Percentiles rank a stretch among this genome's conserved stretches.
Conservation (phyloP, 139 green algal species). For the Helicosporidium sp. region DNA sequence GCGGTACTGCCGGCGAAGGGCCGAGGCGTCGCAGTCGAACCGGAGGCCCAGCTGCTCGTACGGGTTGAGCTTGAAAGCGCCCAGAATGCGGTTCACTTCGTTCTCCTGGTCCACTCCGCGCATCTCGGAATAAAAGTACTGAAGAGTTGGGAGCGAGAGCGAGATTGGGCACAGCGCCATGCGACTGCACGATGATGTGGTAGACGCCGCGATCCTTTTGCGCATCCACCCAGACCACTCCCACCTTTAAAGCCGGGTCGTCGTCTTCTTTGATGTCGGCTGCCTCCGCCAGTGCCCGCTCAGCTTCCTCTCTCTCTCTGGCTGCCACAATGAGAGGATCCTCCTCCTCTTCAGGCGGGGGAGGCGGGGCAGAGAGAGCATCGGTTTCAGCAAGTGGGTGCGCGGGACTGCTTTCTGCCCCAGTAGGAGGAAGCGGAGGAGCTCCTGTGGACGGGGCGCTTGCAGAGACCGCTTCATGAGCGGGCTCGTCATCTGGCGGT, state of each 20-base stretch:
- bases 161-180: no score
- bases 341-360: conserved; percentile 13
- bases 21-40: conserved; percentile 54
- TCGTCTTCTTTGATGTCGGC: conserved; percentile 14
- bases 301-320: conserved; percentile 12
- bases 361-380: neutral
- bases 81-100: conserved; percentile 77
- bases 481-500: neutral
- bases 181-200: no score
- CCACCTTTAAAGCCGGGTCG: conserved; percentile 14
- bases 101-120: conserved; percentile 76
- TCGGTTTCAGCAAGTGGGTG: neutral
- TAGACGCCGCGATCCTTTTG: no score
- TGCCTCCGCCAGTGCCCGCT: conserved; percentile 10
- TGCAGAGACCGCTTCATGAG: no score
- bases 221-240: no score
- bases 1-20: conserved; percentile 69
- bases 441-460: no score
- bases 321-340: conserved; percentile 16
- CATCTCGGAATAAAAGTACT: conserved; percentile 74
- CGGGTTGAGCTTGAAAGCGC: conserved; percentile 89
- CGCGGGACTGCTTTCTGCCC: neutral
- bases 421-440: neutral
- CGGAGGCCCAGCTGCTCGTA: conserved; percentile 77
- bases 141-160: no score